Percentiles rank a stretch among this genome's conserved stretches.
phyloP scores from a whole-genome alignment of 1,284 basidiomycete genomes.

The Megacollybia platyphylla region DNA sequence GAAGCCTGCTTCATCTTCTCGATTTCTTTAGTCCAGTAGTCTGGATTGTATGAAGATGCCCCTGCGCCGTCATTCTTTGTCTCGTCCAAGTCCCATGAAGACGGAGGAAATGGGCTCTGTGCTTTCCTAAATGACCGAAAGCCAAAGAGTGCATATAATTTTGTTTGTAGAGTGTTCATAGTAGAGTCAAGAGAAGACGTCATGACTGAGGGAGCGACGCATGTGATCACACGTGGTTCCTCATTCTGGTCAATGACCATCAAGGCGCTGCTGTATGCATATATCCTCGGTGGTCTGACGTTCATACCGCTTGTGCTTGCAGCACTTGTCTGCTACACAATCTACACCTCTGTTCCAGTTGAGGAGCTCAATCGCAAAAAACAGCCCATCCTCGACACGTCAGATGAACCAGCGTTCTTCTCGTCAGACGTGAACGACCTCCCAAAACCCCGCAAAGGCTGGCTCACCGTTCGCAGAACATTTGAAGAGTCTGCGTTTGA shows the following conservation, averaged over 20 bases:
- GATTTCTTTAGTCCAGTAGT: slow-evolving; percentile 6
- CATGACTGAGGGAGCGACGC: no score
- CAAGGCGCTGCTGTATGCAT: slow-evolving; percentile 62
- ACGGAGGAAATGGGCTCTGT: slow-evolving; percentile 9
- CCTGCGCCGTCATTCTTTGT: slow-evolving; percentile 4
- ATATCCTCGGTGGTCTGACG: slow-evolving; percentile 79
- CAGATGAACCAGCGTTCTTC: slow-evolving; percentile 15
- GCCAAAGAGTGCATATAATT: background rate
- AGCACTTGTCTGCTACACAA: slow-evolving; percentile 40
- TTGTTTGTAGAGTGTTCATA: background rate
- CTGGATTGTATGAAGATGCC: slow-evolving; percentile 7
- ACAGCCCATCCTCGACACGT: background rate
- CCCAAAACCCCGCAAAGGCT: slow-evolving; percentile 63
- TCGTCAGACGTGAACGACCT: slow-evolving; percentile 33
- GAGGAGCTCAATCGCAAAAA: slow-evolving; percentile 38
- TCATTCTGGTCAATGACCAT: slow-evolving; percentile 32
- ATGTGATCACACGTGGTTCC: no score
- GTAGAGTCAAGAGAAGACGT: no score
- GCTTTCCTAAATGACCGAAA: background rate
- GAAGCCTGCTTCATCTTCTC: slow-evolving; percentile 6
- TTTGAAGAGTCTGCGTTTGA: slow-evolving; percentile 56
- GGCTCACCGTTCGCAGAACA: slow-evolving; percentile 76
- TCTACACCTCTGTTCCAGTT: slow-evolving; percentile 74
- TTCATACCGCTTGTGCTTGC: slow-evolving; percentile 67
- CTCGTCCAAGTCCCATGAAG: slow-evolving; percentile 10